These are phyloP conservation scores for Cryptosporidium tyzzeri DNA, from an alignment of 169 alveolate genomes.

Conservation along the genomic window DNA sequence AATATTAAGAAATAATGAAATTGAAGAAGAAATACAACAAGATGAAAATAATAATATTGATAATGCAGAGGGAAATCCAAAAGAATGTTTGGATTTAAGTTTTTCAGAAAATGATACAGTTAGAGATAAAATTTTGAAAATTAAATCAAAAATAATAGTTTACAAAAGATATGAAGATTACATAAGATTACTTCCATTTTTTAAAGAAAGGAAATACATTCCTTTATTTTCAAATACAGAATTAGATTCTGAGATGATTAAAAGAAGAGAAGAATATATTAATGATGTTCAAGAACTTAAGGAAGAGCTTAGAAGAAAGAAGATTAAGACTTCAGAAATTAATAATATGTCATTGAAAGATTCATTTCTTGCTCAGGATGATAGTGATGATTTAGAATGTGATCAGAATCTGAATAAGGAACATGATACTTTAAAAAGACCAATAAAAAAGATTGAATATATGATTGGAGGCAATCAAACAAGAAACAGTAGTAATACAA, in stretches of 20 bases:
- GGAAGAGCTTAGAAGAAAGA: conserved; percentile 50
- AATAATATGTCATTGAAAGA: neutral
- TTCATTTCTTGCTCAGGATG: conserved; percentile 34
- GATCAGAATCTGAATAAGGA: neutral
- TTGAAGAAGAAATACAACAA: neutral
- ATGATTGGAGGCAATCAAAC: neutral
- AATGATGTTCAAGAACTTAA: conserved; percentile 48
- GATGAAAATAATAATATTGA: neutral
- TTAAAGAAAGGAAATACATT: conserved; percentile 47
- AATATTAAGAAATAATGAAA: neutral
- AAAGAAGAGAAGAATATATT: conserved; percentile 14
- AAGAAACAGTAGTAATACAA: neutral
- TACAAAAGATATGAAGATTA: conserved; percentile 45
- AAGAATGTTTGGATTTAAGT: neutral
- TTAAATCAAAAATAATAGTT: conserved; percentile 5
- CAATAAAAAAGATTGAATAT: conserved; percentile 12
- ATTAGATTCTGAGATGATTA: conserved; percentile 15
- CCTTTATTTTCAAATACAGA: conserved; percentile 55
- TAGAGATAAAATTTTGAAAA: neutral
- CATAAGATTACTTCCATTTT: conserved; percentile 39
- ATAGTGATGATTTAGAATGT: neutral
- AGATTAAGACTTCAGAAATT: neutral
- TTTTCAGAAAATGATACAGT: neutral
- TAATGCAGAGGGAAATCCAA: neutral
- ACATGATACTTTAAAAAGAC: neutral